Conservation (phyloP, 2,329 filamentous ascomycete species). For the Ascochyta pisi region DNA sequence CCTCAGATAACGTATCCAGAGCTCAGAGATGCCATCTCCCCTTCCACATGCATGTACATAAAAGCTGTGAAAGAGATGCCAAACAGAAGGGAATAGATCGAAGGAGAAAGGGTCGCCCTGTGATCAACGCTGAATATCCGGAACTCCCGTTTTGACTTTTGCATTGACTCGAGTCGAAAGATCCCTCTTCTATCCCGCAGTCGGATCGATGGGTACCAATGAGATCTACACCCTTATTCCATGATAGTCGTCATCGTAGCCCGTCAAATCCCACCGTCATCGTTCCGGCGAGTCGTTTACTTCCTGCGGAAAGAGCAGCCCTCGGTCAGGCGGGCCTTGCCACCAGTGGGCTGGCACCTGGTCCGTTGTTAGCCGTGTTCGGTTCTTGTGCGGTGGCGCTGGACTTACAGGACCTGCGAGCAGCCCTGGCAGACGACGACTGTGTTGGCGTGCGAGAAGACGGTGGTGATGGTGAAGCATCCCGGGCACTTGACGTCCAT, state of each 20-base stretch:
- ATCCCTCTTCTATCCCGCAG: conserved; percentile 55
- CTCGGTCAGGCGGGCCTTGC: conserved; percentile 98
- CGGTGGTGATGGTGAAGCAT: conserved; percentile 99
- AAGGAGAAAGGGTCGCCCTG: conserved; percentile 47
- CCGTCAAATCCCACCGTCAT: conserved; percentile 43
- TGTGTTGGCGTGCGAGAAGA: conserved; percentile 99
- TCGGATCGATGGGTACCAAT: conserved; percentile 52
- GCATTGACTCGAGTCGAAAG: conserved; percentile 51
- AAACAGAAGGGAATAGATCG: conserved; percentile 48
- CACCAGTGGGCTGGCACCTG: conserved; percentile 95
- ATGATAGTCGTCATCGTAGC: conserved; percentile 49
- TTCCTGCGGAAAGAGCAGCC: conserved; percentile 99
- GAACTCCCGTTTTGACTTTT: conserved; percentile 54
- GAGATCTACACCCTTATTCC: conserved; percentile 49
- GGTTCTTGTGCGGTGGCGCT: conserved; percentile 3
- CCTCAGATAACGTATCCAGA: conserved; percentile 45
- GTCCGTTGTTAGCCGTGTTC: conserved; percentile 33
- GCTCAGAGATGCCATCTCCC: conserved; percentile 53
- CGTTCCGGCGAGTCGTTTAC: conserved; percentile 67
- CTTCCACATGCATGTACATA: conserved; percentile 54
- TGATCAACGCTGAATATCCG: conserved; percentile 54
- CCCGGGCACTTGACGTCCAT: conserved; percentile 99
- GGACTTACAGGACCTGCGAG: conserved; percentile 83
- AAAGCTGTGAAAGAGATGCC: conserved; percentile 48
- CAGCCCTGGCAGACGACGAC: conserved; percentile 99